A percentile compares a stretch with the other conserved stretches of the same genome.
Evolutionary conservation across 176 grass and related monocot species (phyloP).

Genomic region (Canna indica): DNA sequence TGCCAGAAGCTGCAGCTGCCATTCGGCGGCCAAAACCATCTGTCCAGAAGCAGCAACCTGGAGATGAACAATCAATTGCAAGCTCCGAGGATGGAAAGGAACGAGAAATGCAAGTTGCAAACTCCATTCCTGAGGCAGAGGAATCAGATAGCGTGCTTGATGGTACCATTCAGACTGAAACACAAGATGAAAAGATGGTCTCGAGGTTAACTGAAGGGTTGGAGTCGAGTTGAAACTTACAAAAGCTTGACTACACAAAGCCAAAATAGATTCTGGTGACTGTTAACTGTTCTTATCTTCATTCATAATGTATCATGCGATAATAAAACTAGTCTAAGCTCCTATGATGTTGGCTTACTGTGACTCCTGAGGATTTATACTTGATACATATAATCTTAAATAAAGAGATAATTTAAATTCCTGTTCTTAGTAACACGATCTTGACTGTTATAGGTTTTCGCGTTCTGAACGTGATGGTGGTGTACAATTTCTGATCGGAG

Average conservation of each 20-base stretch:
- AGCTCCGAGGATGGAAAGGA: conserved; percentile 18
- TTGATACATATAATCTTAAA: too few species aligned
- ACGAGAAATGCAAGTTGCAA: neutral
- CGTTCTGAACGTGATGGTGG: too few species aligned
- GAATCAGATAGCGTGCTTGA: neutral
- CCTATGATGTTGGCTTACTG: neutral
- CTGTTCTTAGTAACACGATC: too few species aligned
- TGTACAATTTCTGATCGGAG: too few species aligned
- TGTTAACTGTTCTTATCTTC: neutral
- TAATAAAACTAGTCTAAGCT: neutral
- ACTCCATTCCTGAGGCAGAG: conserved; percentile 24
- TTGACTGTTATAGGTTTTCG: too few species aligned
- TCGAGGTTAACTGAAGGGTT: neutral
- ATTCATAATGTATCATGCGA: neutral
- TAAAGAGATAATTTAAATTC: too few species aligned
- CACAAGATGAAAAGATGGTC: neutral
- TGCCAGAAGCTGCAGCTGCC: conserved; percentile 53
- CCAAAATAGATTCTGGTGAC: neutral
- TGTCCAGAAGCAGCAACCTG: conserved; percentile 26
- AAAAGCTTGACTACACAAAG: neutral
- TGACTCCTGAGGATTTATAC: neutral
- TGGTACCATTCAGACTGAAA: neutral
- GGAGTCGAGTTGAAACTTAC: neutral
- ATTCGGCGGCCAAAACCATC: conserved; percentile 51
- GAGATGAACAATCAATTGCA: neutral